These are phyloP conservation scores for Extremus antarcticus DNA, from an alignment of 495 filamentous ascomycete genomes.

Conservation along the genomic window DNA sequence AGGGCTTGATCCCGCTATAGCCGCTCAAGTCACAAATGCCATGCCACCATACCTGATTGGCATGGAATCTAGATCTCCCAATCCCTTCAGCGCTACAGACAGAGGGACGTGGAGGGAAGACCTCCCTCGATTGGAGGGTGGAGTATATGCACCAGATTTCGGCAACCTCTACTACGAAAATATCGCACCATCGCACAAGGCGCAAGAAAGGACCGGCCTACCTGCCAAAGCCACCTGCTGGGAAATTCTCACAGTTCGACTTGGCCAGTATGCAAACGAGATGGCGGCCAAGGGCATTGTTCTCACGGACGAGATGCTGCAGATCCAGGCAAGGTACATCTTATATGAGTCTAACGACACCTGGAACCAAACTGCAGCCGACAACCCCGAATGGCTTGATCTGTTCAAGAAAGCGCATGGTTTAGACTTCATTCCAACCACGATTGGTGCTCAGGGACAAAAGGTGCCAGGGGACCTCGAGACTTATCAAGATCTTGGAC, in stretches of 20 bases:
- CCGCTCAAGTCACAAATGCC: conserved; percentile 30
- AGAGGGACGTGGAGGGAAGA: conserved; percentile 12
- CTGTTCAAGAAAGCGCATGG: conserved; percentile 32
- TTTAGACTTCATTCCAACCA: conserved; percentile 13
- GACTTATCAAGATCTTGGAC: conserved; percentile 16
- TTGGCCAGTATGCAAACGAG: conserved; percentile 29
- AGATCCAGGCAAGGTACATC: conserved; percentile 27
- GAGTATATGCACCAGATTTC: neutral
- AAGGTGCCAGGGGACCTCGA: conserved; percentile 20
- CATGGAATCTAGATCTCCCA: conserved; percentile 24
- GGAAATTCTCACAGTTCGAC: conserved; percentile 31
- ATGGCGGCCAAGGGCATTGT: conserved; percentile 20
- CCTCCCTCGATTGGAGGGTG: neutral
- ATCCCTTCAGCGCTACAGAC: conserved; percentile 32
- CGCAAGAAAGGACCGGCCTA: neutral
- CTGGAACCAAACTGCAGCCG: conserved; percentile 35
- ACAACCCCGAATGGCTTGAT: conserved; percentile 33
- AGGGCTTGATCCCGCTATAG: conserved; percentile 29
- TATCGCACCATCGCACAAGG: neutral
- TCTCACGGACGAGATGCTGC: conserved; percentile 30
- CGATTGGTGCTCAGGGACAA: conserved; percentile 4
- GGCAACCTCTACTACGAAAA: neutral
- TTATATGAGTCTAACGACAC: conserved; percentile 31
- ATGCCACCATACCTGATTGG: conserved; percentile 36
- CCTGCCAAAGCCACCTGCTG: conserved; percentile 26